Percentiles rank a stretch among this genome's conserved stretches.
These are phyloP conservation scores for Ustilago loliicola DNA, from an alignment of 1,284 basidiomycete species.

Conservation along the genomic window DNA sequence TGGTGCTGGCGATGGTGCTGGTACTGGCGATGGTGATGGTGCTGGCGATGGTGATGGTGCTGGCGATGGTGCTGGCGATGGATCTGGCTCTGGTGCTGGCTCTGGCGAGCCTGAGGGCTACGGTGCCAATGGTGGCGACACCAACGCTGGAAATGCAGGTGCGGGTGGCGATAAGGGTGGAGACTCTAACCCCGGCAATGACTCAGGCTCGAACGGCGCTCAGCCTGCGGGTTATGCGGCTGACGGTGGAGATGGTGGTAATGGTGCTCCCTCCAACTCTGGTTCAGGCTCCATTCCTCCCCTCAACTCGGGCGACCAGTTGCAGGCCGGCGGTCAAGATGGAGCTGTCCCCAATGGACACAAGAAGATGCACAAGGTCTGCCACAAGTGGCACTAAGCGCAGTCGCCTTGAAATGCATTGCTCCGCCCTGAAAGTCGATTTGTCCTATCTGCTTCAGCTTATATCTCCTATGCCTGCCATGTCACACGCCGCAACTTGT, in stretches of 20 bases:
- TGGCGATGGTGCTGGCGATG: too few relatives aligned
- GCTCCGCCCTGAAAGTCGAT: neutral
- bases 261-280: neutral
- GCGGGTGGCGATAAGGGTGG: neutral
- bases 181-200: conserved; percentile 8
- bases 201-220: neutral
- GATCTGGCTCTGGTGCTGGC: too few relatives aligned
- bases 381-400: conserved; percentile 7
- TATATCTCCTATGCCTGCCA: too few relatives aligned
- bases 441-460: neutral
- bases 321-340: neutral
- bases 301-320: neutral
- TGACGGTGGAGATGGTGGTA: neutral
- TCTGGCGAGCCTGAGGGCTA: conserved; percentile 10
- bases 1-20: neutral
- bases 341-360: neutral
- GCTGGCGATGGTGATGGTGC: neutral
- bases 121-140: neutral
- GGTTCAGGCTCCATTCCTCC: neutral
- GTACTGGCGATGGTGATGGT: neutral
- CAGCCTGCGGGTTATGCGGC: neutral
- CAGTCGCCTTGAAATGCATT: neutral
- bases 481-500: too few relatives aligned
- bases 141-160: too few relatives aligned
- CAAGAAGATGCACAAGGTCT: conserved; percentile 19